These are phyloP conservation scores for Phytophthora kernoviae DNA, from an alignment of 352 stramenopile species.

Conservation along the genomic window DNA sequence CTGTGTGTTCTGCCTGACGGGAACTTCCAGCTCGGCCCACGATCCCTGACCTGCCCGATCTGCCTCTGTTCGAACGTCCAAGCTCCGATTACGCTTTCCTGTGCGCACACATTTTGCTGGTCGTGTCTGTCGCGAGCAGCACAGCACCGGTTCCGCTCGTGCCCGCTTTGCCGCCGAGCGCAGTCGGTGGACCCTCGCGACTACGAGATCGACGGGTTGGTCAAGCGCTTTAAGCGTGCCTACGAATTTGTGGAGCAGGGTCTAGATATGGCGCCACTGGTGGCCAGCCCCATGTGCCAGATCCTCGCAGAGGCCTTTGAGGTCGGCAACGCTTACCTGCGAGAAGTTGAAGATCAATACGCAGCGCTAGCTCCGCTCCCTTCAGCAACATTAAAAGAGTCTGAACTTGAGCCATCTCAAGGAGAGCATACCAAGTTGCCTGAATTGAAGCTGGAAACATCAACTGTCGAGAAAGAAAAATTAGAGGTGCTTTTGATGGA, in stretches of 20 bases:
- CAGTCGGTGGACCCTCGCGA: conserved; percentile 82
- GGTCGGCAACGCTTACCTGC: conserved; percentile 52
- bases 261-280: conserved; percentile 54
- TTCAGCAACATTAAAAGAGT: conserved; percentile 17
- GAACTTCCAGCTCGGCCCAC: conserved; percentile 57
- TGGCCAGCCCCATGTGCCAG: conserved; percentile 66
- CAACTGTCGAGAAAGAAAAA: background rate
- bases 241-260: conserved; percentile 68
- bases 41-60: conserved; percentile 66
- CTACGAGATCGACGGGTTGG: conserved; percentile 78
- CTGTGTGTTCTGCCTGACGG: conserved; percentile 70
- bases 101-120: conserved; percentile 82
- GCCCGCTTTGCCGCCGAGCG: conserved; percentile 66
- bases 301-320: conserved; percentile 73
- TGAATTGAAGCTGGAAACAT: conserved; percentile 1
- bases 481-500: conserved; percentile 4
- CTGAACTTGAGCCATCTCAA: background rate
- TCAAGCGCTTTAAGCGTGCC: conserved; percentile 77
- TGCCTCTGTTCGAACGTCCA: conserved; percentile 69
- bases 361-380: conserved; percentile 44
- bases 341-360: conserved; percentile 63
- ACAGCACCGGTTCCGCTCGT: conserved; percentile 78
- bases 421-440: conserved; percentile 7
- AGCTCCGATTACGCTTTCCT: conserved; percentile 72
- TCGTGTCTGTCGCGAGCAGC: conserved; percentile 75